Evolutionary conservation across 441 rosid genomes (phyloP).

Genomic region (Eugenia klotzschiana): DNA sequence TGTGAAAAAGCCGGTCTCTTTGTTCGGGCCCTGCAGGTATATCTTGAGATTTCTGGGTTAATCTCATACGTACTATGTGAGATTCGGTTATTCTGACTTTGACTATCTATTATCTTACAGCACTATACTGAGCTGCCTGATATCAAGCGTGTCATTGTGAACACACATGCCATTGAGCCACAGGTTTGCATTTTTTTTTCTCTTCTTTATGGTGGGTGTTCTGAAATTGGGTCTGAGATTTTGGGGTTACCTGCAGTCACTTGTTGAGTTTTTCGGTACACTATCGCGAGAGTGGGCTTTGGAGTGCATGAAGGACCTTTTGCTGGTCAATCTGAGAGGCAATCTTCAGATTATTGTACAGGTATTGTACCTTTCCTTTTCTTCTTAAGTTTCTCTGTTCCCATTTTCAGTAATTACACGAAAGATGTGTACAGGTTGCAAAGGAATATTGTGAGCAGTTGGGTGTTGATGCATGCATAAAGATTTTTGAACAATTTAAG

Average conservation of each 20-base stretch:
- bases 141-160: constrained; percentile 92
- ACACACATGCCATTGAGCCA: constrained; percentile 98
- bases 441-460: constrained; percentile 29
- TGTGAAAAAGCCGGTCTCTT: constrained; percentile 96
- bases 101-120: constrained; percentile 31
- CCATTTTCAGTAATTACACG: background rate
- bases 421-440: constrained; percentile 46
- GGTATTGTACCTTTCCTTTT: constrained; percentile 21
- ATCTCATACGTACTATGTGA: background rate
- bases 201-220: background rate
- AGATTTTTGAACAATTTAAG: constrained; percentile 3
- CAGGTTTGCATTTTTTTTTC: constrained; percentile 36
- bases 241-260: constrained; percentile 3
- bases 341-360: constrained; percentile 97
- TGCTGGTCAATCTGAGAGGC: constrained; percentile 81
- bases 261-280: constrained; percentile 14
- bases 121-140: constrained; percentile 90
- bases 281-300: constrained; percentile 13
- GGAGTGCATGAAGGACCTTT: constrained; percentile 16
- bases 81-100: background rate
- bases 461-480: constrained; percentile 1
- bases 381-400: background rate
- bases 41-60: background rate
- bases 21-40: constrained; percentile 76
- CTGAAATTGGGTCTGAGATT: background rate